A percentile compares a stretch with the other conserved stretches of the same genome.
Evolutionary conservation across 257 asterid species (phyloP).

Genomic region (Solanum chaucha): DNA sequence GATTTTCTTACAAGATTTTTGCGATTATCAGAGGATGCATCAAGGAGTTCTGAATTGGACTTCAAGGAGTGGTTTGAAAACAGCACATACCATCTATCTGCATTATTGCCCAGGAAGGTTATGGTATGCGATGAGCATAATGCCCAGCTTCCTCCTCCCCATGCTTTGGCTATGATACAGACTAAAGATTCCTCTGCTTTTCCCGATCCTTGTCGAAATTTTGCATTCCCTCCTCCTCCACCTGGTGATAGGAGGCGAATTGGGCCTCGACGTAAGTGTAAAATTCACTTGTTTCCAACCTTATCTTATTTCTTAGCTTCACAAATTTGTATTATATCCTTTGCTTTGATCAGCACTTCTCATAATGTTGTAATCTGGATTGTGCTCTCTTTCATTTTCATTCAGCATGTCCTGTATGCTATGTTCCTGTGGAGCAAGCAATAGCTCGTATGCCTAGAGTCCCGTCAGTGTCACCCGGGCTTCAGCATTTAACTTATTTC

Average conservation of each 20-base stretch:
- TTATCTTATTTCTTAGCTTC: not conserved
- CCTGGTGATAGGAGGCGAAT: slow-evolving; percentile 56
- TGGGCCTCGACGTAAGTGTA: slow-evolving; percentile 94
- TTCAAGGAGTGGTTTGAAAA: slow-evolving; percentile 44
- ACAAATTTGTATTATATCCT: not conserved
- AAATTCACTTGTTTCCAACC: not conserved
- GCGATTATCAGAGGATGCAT: slow-evolving; percentile 46
- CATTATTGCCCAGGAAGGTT: slow-evolving; percentile 27
- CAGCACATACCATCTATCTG: slow-evolving; percentile 28
- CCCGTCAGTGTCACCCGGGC: slow-evolving; percentile 61
- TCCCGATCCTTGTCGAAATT: slow-evolving; percentile 54
- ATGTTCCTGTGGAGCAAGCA: slow-evolving; percentile 77
- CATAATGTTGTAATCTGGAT: not conserved
- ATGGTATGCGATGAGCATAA: slow-evolving; percentile 45
- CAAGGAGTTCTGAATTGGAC: slow-evolving; percentile 41
- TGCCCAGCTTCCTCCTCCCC: slow-evolving; percentile 25
- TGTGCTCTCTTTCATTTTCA: slow-evolving; percentile 10
- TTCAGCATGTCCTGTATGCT: slow-evolving; percentile 95
- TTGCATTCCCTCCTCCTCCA: slow-evolving; percentile 86
- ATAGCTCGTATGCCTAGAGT: slow-evolving; percentile 62
- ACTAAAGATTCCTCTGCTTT: slow-evolving; percentile 16
- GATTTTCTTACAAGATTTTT: not conserved
- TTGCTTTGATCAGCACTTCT: not conserved
- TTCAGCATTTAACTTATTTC: slow-evolving; percentile 59
- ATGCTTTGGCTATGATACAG: slow-evolving; percentile 23